A percentile compares a stretch with the other conserved stretches of the same genome.
phyloP scores from a whole-genome alignment of 345 rosid species.

The Acer negundo region DNA sequence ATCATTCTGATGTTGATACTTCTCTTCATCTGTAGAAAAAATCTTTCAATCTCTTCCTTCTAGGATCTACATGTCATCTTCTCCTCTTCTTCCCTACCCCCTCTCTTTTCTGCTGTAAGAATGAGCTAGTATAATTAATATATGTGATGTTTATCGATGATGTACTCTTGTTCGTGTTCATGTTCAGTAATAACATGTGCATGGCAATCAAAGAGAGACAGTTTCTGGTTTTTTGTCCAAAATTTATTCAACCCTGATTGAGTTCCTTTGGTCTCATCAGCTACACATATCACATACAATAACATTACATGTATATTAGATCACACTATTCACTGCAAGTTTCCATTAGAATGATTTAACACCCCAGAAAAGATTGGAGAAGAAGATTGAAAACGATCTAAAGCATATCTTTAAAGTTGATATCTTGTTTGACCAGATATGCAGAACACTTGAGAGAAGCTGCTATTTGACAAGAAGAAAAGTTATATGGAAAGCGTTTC shows the following conservation, averaged over 20 bases:
- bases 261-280: not conserved
- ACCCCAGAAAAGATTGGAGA: not conserved
- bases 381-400: not conserved
- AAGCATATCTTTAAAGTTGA: not conserved
- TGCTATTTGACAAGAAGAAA: not conserved
- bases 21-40: constrained; percentile 66
- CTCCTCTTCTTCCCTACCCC: not conserved
- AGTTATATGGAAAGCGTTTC: not conserved
- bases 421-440: not conserved
- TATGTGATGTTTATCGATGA: not conserved
- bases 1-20: constrained; percentile 66
- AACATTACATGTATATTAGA: not conserved
- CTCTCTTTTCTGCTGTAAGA: constrained; percentile 3
- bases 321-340: no score
- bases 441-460: not conserved
- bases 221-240: not conserved
- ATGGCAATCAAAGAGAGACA: constrained; percentile 6
- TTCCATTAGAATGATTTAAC: not conserved
- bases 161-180: not conserved
- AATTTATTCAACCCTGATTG: not conserved
- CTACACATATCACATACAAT: no score
- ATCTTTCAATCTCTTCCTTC: not conserved
- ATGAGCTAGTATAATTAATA: constrained; percentile 11
- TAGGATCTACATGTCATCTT: constrained; percentile 11
- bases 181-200: constrained; percentile 9